These are phyloP conservation scores for Aciculosporium take DNA, from an alignment of 2,329 filamentous ascomycete genomes.

Conservation along the genomic window DNA sequence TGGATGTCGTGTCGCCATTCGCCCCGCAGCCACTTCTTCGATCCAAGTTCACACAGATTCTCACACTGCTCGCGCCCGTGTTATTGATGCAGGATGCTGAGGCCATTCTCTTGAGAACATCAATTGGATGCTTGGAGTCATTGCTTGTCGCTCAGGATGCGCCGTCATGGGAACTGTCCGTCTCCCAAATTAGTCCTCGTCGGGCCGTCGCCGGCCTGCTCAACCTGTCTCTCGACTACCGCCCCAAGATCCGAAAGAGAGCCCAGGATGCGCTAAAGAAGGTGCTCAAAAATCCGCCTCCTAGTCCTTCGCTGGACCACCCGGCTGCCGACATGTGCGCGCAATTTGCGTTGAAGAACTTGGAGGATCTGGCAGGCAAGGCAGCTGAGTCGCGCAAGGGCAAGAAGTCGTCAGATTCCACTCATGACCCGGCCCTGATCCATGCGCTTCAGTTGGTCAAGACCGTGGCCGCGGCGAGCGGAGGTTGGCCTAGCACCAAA, in stretches of 20 bases:
- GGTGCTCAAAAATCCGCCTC: conserved; percentile 72
- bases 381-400: conserved; percentile 47
- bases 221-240: conserved; percentile 68
- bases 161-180: conserved; percentile 72
- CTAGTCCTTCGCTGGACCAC: conserved; percentile 84
- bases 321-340: conserved; percentile 94
- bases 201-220: conserved; percentile 77
- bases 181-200: conserved; percentile 71
- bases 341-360: conserved; percentile 69
- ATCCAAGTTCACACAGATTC: conserved; percentile 88
- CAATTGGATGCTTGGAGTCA: conserved; percentile 88
- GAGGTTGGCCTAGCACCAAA: conserved; percentile 92
- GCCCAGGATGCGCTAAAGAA: conserved; percentile 79
- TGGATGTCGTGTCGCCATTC: conserved; percentile 79
- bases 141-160: conserved; percentile 79
- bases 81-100: conserved; percentile 70
- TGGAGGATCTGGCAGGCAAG: conserved; percentile 58
- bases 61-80: conserved; percentile 71
- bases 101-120: conserved; percentile 71
- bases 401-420: conserved; percentile 43
- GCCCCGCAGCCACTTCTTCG: conserved; percentile 77
- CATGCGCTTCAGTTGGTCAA: conserved; percentile 88
- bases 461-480: conserved; percentile 70
- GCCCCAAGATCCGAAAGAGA: conserved; percentile 87
- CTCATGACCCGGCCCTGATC: conserved; percentile 71